Evolutionary conservation across 2,329 filamentous ascomycete genomes (phyloP).

Genomic region (Penicillium occitanis): DNA sequence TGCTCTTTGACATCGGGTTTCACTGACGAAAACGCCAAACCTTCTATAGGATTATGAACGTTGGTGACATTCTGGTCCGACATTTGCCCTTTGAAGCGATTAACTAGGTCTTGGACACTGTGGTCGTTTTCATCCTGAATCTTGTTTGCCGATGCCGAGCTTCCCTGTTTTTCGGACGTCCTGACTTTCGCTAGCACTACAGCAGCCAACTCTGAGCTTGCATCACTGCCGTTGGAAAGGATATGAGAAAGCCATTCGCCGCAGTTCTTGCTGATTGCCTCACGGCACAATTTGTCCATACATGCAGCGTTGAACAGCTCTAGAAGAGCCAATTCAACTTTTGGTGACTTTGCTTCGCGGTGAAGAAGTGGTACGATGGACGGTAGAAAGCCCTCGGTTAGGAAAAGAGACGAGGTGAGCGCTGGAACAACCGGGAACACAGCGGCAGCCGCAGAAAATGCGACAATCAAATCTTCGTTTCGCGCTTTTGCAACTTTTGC

Average conservation of each 20-base stretch:
- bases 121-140: constrained; percentile 40
- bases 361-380: constrained; percentile 74
- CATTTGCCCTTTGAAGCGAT: constrained; percentile 54
- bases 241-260: constrained; percentile 83
- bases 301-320: constrained; percentile 91
- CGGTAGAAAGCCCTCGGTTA: constrained; percentile 82
- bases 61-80: constrained; percentile 46
- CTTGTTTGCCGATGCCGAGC: constrained; percentile 34
- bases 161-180: constrained; percentile 35
- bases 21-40: constrained; percentile 86
- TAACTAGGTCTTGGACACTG: constrained; percentile 54
- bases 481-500: constrained; percentile 69
- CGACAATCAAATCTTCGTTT: constrained; percentile 84
- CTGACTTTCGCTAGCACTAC: constrained; percentile 70
- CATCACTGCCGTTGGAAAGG: constrained; percentile 67
- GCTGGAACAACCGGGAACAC: constrained; percentile 83
- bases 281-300: constrained; percentile 77
- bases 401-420: constrained; percentile 73
- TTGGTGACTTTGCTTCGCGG: constrained; percentile 77
- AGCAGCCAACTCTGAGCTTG: constrained; percentile 57
- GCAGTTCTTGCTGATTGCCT: constrained; percentile 81
- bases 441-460: constrained; percentile 86
- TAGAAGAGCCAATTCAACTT: constrained; percentile 81
- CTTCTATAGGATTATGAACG: constrained; percentile 79
- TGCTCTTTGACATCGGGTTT: constrained; percentile 82